Evolutionary conservation across 352 stramenopile genomes (phyloP), one percentile per base, ranked within the genome.

Genomic region (Peronosclerospora sorghi): DNA sequence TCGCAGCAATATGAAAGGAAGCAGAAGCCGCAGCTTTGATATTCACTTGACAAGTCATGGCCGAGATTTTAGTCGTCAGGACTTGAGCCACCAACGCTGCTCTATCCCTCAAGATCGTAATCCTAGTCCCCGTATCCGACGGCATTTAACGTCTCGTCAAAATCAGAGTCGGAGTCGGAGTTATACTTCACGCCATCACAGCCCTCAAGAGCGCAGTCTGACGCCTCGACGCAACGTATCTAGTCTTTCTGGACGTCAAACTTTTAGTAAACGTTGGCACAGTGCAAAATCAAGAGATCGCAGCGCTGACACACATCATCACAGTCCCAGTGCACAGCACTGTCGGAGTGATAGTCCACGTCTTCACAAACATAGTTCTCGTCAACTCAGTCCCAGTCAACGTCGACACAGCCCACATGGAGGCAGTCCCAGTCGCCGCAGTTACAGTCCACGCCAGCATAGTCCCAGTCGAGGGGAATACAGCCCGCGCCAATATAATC

Each of bases 11-110:
- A 43, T 36, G 24, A 54, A 36, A 9, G 45, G 38, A 20, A 56
- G 51, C 45, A 55, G 41, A 38, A 66, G 50, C 48, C 34, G 49
- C 12, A 58, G 54, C 30, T 14, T 53, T 12, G 54, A 54, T 15
- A 29, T 4, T 17, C 4, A 7, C 15, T 3, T 43, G 37, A 23
- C 20, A 0, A 46, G 23, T 56, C 45, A 43, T 14, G 39, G 37
- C 18, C 35, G 28, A 32, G 36, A 41, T 2, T 20, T 10, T 2
- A 49, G n/a, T 38, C 43, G 32, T 41, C 32, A 41, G 29, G 29
- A 48, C 19, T 49, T 43, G 27, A 56, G 35, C 19, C 43, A 24
- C 39, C 35, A 23, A 35, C 37, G 32, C 21, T 50, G 34, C 10
- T 27, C 47, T 24, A 57, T 35, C n/a, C 23, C 26, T 18, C 44